Conservation (phyloP, 176 grass and related monocot species). For the Coix lacrymajobi region DNA sequence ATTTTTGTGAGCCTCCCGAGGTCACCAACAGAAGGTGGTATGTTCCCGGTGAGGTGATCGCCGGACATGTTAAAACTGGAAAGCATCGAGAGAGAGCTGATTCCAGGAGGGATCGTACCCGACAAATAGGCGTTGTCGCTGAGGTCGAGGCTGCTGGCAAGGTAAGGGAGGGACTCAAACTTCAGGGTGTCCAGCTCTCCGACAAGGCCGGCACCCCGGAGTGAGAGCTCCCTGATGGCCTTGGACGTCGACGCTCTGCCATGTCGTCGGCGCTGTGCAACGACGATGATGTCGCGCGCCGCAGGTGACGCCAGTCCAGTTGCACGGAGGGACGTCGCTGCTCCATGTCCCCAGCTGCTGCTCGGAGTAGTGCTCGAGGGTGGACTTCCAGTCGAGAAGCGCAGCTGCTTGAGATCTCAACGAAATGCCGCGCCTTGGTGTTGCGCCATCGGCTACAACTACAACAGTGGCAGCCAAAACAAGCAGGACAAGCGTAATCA, state of each 20-base stretch:
- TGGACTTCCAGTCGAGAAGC: not conserved
- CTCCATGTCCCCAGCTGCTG: not conserved
- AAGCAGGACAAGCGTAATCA: no score
- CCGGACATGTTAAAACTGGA: not conserved
- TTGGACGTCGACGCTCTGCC: not conserved
- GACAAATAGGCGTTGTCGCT: not conserved
- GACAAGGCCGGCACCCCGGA: not conserved
- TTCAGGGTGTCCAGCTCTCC: not conserved
- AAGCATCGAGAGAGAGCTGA: constrained; percentile 5
- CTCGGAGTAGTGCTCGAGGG: not conserved
- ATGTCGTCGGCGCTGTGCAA: no score
- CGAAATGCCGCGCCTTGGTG: not conserved
- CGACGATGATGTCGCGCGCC: no score
- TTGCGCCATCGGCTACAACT: no score
- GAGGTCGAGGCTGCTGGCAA: not conserved
- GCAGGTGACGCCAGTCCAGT: not conserved
- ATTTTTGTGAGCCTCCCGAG: not conserved
- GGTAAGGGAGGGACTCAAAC: not conserved
- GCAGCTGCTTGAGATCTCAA: not conserved
- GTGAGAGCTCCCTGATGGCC: not conserved
- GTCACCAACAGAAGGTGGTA: not conserved
- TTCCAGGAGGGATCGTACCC: not conserved
- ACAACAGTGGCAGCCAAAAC: no score
- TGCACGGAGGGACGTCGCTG: not conserved
- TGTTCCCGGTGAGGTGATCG: not conserved